Base-by-base conservation (phyloP, 1,284 basidiomycete genomes). In the Irpex lacteus region DNA sequence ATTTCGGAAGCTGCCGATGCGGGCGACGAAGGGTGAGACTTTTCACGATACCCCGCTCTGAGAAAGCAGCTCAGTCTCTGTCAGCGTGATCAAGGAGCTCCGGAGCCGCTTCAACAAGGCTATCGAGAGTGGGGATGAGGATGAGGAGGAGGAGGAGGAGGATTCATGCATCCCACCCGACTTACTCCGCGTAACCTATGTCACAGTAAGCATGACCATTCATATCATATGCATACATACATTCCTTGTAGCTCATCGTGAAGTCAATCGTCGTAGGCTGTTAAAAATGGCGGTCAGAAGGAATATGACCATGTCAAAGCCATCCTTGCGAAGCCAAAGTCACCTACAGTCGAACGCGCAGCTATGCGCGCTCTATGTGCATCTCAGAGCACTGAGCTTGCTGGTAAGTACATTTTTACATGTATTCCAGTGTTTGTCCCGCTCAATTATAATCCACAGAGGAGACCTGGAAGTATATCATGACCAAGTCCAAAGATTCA, bases 91-190 rank as follows among this genome's bases (percentile, higher is more conserved):
- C 63, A 80, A 83, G 61, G 92, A 95, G 75, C 81, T 97, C 64
- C 83, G 84, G 72, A 78, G 79, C 57, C 89, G 94, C 64, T 98
- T 98, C 79, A 78, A 82, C 56, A 80, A 86, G 44, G 93, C 89
- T 74, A 76, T 92, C 67, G 82, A 86, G 68, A 91, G 86, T 26
- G 86, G 86, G 13, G 26, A 26, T 26, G 26, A 26, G 26, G 26
- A 26, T 26, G 26, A 26, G 26, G 26, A 26, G 26, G 26, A 26
- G 26, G 26, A 26, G 26, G 26, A 26, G 26, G 93, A 98, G 71
- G 89, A 92, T 69, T 90, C 89, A 4, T 82, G 78, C 62, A 95
- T 98, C 68, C 93, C 95, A 5, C 82, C 86, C 21, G 93, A 96
- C 76, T 76, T 96, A 58, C 84, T 89, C 70, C 73, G 80, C 21